These are phyloP conservation scores for Russula dissimulans DNA, from an alignment of 768 basidiomycete genomes.

Conservation along the genomic window DNA sequence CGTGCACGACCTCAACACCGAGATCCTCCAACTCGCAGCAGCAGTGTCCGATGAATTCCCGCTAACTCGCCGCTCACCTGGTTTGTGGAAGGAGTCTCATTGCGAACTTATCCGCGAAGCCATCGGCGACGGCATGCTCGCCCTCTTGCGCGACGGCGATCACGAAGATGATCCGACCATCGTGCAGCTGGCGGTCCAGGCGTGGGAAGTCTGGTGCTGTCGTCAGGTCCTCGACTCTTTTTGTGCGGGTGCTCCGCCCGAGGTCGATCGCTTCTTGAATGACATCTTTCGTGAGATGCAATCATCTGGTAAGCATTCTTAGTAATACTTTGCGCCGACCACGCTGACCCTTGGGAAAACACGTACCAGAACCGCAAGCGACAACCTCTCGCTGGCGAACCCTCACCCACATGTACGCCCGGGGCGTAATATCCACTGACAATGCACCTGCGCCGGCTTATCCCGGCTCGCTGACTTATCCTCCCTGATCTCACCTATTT, in stretches of 20 bases:
- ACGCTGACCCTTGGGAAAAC: neutral
- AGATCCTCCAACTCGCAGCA: constrained; percentile 30
- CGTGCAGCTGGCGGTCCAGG: constrained; percentile 30
- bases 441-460: constrained; percentile 22
- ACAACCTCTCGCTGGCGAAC: constrained; percentile 31
- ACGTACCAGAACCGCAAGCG: constrained; percentile 28
- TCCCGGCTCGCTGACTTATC: constrained; percentile 15
- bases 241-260: constrained; percentile 26
- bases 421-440: constrained; percentile 16
- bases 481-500: constrained; percentile 17
- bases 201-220: constrained; percentile 30
- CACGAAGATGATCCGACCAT: constrained; percentile 28
- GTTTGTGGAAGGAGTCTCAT: constrained; percentile 21
- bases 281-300: constrained; percentile 28
- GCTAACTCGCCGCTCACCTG: constrained; percentile 21
- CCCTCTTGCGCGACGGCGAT: constrained; percentile 24
- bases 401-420: constrained; percentile 27
- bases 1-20: constrained; percentile 28
- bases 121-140: constrained; percentile 25
- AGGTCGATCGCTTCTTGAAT: constrained; percentile 25
- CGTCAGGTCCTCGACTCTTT: constrained; percentile 27
- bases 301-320: constrained; percentile 22
- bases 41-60: constrained; percentile 27
- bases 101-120: constrained; percentile 25
- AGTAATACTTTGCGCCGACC: neutral